Conservation (phyloP, 148 eudicot species). For the Suaeda aralocaspica region DNA sequence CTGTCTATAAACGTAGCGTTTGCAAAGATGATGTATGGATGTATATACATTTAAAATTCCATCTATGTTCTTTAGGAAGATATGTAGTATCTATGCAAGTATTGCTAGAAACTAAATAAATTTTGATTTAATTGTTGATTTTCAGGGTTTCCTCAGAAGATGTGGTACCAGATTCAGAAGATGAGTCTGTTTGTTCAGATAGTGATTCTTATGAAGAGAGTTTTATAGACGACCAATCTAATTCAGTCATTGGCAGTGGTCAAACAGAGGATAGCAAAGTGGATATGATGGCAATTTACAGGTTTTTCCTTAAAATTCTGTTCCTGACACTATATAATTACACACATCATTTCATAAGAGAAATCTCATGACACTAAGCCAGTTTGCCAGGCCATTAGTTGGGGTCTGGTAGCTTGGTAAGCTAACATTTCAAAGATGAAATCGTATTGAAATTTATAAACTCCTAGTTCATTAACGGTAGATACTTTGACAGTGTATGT, state of each 20-base stretch:
- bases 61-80: not conserved
- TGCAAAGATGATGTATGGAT: not conserved
- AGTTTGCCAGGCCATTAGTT: not conserved
- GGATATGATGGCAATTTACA: slow-evolving; percentile 94
- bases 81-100: not conserved
- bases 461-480: not conserved
- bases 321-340: not conserved
- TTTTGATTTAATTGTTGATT: slow-evolving; percentile 6
- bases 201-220: slow-evolving; percentile 63
- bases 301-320: slow-evolving; percentile 36
- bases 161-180: slow-evolving; percentile 55
- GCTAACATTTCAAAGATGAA: not conserved
- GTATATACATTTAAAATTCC: not conserved
- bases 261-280: slow-evolving; percentile 46
- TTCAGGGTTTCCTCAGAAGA: slow-evolving; percentile 71
- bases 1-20: not conserved
- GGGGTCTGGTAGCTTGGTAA: not conserved
- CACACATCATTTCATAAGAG: not conserved
- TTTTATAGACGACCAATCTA: slow-evolving; percentile 72
- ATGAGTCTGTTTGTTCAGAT: slow-evolving; percentile 52
- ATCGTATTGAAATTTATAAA: too few species aligned
- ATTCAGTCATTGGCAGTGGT: slow-evolving; percentile 49
- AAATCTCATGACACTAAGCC: not conserved
- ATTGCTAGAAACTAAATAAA: not conserved
- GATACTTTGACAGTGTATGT: not conserved